Base-by-base conservation (phyloP, 2,329 filamentous ascomycete species). In the Trichoderma cornu-damae region DNA sequence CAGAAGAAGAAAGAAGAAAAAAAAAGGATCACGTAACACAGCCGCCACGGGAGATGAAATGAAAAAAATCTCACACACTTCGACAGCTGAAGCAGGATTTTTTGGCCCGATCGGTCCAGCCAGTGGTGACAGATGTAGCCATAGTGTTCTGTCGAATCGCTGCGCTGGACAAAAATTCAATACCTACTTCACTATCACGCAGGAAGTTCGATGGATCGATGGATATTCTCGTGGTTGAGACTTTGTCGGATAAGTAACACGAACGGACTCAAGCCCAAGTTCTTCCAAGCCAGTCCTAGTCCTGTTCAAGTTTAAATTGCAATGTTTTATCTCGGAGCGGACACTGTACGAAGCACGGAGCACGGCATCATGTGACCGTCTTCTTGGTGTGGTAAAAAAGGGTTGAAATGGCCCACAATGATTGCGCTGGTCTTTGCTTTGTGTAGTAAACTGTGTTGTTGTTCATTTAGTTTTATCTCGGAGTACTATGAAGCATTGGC, bases 1-100 rank as follows among this genome's bases (percentile, higher is more conserved):
- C 37, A 38, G 6, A 9, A 30, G 9, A 22, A 26, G 40, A 22
- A 28, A 14, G 24, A 12, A 7, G 28, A 30, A 30, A 22, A 26
- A 51, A 22, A 28, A 14, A 34, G 7, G 28, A 54, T 52, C 40
- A 44, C 40, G 11, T 37, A 35, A 54, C 12, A n/a, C 12, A 16
- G 11, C 20, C 18, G 42, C 20, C 52, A 16, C 40, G 44, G 38
- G 12, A 30, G 51, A n/a, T 38, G 18, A 16, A 16, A 28, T 38
- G 52, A 38, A 52, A 42, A 38, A 52, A 35, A 47, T 55, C 16
- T 37, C 42, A 55, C 51, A n/a, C 47, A 55, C 52, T 47, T 12
- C 52, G 52, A 55, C 52, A 55, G 16, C 52, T 55, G 16, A 37
- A 30, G 24, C 52, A 55, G 22, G 52, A 55, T 16, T 55, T 55